Evolutionary conservation across 371 early-diverging fungal genomes (phyloP).

Genomic region (Circinella umbellata): DNA sequence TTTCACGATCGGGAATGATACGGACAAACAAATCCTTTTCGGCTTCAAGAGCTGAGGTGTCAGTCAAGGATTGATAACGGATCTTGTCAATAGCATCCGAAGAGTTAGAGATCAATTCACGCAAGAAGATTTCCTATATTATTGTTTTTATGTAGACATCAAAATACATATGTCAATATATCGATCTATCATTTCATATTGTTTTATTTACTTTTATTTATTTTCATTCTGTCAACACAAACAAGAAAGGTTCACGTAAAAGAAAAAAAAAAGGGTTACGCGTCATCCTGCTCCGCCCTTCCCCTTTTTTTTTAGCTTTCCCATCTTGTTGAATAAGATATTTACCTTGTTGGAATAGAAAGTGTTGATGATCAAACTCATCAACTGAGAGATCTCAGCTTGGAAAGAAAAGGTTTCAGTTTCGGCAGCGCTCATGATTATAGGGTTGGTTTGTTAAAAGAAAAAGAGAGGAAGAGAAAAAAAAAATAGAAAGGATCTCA

Average conservation of each 20-base stretch:
- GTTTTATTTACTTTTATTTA: too few species aligned
- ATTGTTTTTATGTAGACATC: neutral
- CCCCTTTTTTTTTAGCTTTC: neutral
- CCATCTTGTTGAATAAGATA: neutral
- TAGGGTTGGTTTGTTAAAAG: neutral
- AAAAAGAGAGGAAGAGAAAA: conserved; percentile 8
- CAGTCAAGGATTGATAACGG: conserved; percentile 65
- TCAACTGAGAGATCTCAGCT: conserved; percentile 93
- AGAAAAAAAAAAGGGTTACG: too few species aligned
- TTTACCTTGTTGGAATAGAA: conserved; percentile 59
- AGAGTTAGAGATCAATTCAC: conserved; percentile 89
- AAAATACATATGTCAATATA: neutral
- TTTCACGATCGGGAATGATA: conserved; percentile 64
- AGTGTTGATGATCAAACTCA: conserved; percentile 85
- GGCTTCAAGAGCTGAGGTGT: conserved; percentile 56
- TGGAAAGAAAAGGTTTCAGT: conserved; percentile 87
- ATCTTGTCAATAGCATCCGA: conserved; percentile 93
- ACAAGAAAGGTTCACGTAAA: too few species aligned
- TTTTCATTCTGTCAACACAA: too few species aligned
- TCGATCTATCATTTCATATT: neutral
- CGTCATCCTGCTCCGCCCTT: conserved; percentile 2
- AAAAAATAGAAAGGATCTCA: neutral
- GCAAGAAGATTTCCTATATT: conserved; percentile 75
- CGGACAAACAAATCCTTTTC: conserved; percentile 67
- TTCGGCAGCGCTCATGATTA: conserved; percentile 38